Conservation (phyloP, 2,329 filamentous ascomycete species). For the Tolypocladium paradoxum region DNA sequence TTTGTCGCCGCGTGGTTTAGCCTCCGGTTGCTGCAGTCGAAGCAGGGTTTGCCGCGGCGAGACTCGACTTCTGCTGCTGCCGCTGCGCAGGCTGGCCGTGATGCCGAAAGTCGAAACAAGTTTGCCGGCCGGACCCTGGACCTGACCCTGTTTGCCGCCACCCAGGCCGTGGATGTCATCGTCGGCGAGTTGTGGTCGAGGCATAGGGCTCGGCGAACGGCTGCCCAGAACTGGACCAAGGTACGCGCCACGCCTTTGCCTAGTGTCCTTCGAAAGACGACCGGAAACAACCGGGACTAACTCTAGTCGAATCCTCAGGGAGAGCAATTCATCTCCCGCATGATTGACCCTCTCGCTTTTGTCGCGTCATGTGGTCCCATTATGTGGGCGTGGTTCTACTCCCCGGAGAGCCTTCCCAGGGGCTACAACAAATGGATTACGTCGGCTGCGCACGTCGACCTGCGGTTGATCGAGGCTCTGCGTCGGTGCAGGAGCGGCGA, state of each 20-base stretch:
- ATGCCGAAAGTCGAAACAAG: constrained; percentile 8
- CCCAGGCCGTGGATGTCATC: constrained; percentile 61
- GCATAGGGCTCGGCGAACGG: constrained; percentile 31
- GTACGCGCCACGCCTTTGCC: constrained; percentile 17
- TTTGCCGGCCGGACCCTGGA: constrained; percentile 66
- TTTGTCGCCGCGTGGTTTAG: constrained; percentile 50
- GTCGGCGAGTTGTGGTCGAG: constrained; percentile 55
- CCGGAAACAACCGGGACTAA: not conserved
- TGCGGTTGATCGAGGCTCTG: constrained; percentile 63
- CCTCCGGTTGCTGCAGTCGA: constrained; percentile 46
- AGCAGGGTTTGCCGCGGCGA: constrained; percentile 21
- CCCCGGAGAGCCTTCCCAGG: constrained; percentile 56
- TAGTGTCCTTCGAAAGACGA: not conserved
- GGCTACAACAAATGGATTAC: constrained; percentile 77
- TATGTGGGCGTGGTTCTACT: constrained; percentile 87
- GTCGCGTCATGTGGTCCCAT: constrained; percentile 60
- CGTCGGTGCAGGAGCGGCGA: constrained; percentile 52
- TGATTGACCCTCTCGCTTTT: constrained; percentile 60
- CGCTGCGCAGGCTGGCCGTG: not conserved
- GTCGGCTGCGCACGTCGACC: constrained; percentile 64
- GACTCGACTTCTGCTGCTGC: constrained; percentile 7
- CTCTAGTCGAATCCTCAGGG: constrained; percentile 9
- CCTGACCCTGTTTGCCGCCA: constrained; percentile 67
- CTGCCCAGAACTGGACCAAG: constrained; percentile 34
- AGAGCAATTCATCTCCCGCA: constrained; percentile 22